phyloP scores from a whole-genome alignment of 495 filamentous ascomycete genomes.

The Aspergillus ellipticus region DNA sequence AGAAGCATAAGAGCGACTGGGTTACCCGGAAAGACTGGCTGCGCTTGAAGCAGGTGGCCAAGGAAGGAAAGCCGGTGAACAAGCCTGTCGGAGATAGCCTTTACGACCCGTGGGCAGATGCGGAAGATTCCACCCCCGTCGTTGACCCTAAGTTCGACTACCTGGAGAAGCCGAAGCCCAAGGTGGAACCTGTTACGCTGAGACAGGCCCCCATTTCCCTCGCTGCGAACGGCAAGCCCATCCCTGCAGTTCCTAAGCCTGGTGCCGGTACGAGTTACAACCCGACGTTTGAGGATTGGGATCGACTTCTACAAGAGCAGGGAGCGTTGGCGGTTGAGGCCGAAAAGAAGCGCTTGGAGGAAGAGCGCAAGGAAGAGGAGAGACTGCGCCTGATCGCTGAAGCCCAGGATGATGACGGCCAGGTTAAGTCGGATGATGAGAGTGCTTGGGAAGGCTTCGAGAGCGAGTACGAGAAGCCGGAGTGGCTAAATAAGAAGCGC shows the following conservation, averaged over 20 bases:
- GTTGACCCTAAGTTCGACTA: conserved; percentile 56
- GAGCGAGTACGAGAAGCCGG: conserved; percentile 60
- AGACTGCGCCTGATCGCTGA: conserved; percentile 49
- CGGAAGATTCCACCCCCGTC: conserved; percentile 35
- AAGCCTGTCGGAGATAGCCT: conserved; percentile 50
- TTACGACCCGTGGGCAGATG: conserved; percentile 76
- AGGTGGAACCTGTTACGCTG: conserved; percentile 72
- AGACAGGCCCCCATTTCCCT: conserved; percentile 75
- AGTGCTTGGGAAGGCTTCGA: conserved; percentile 85
- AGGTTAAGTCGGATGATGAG: conserved; percentile 74
- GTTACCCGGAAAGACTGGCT: conserved; percentile 76
- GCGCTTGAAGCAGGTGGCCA: conserved; percentile 71
- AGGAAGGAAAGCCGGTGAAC: conserved; percentile 59
- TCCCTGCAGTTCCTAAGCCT: conserved; percentile 77
- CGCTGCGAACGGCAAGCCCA: conserved; percentile 66
- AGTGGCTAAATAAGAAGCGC: conserved; percentile 64
- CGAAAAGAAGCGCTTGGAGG: conserved; percentile 72
- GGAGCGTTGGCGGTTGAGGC: conserved; percentile 73
- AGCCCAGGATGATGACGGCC: conserved; percentile 62
- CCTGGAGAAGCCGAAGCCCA: conserved; percentile 57
- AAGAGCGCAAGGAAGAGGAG: conserved; percentile 60
- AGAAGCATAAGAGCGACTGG: conserved; percentile 69
- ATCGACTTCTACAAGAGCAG: conserved; percentile 65
- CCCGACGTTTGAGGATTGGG: conserved; percentile 79
- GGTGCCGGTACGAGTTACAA: conserved; percentile 87